Percentiles rank a stretch among this genome's conserved stretches.
phyloP scores from a whole-genome alignment of 768 basidiomycete species.

The Phylloporus arenicola region DNA sequence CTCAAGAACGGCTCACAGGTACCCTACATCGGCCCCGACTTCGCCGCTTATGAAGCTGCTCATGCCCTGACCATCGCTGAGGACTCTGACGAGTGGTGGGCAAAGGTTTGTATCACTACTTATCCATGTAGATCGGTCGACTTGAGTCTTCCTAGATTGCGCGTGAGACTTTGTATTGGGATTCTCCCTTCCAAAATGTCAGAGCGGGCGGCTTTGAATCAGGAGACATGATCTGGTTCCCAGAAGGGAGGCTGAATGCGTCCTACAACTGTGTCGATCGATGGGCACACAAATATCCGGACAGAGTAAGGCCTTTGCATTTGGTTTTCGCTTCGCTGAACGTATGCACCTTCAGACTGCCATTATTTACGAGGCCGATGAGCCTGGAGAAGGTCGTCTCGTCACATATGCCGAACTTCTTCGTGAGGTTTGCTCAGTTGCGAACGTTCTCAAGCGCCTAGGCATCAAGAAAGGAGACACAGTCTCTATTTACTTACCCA shows the following conservation, averaged over 20 bases:
- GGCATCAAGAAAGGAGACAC: slow-evolving; percentile 96
- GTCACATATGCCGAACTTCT: slow-evolving; percentile 83
- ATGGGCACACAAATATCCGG: slow-evolving; percentile 86
- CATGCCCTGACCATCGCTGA: slow-evolving; percentile 72
- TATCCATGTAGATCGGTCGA: neutral
- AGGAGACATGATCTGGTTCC: slow-evolving; percentile 95
- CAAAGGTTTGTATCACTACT: slow-evolving; percentile 44
- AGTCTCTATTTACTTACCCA: slow-evolving; percentile 87
- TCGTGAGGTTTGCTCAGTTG: slow-evolving; percentile 81
- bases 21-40: slow-evolving; percentile 77
- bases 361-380: slow-evolving; percentile 98
- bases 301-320: slow-evolving; percentile 50
- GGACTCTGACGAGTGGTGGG: slow-evolving; percentile 85
- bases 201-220: slow-evolving; percentile 74
- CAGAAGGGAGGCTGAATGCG: slow-evolving; percentile 87
- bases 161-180: slow-evolving; percentile 75
- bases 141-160: slow-evolving; percentile 45
- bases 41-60: slow-evolving; percentile 62
- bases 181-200: slow-evolving; percentile 85
- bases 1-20: slow-evolving; percentile 55
- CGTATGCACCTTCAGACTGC: slow-evolving; percentile 52
- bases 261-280: slow-evolving; percentile 98
- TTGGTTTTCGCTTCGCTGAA: neutral
- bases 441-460: slow-evolving; percentile 85
- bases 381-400: slow-evolving; percentile 72